A percentile compares a stretch with the other conserved stretches of the same genome.
phyloP scores from a whole-genome alignment of 2,329 filamentous ascomycete genomes.

The Fusarium illudens region DNA sequence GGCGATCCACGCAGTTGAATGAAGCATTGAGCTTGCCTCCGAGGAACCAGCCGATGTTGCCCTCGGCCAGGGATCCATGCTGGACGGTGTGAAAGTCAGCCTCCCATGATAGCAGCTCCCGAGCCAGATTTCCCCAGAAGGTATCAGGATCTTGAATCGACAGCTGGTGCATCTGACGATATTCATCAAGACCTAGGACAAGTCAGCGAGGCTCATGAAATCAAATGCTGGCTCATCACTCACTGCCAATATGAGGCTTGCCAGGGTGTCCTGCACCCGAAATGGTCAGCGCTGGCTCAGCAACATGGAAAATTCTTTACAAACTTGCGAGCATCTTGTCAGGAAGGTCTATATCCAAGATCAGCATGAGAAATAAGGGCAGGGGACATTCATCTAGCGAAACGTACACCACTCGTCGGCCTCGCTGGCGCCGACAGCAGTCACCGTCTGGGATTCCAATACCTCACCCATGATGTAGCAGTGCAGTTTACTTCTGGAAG shows the following conservation, averaged over 20 bases:
- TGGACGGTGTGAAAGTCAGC: conserved; percentile 87
- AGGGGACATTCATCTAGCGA: neutral
- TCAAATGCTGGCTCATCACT: neutral
- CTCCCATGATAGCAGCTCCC: conserved; percentile 87
- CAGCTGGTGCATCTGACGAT: conserved; percentile 71
- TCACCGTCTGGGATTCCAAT: neutral
- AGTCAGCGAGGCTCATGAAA: neutral
- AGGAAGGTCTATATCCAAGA: conserved; percentile 20
- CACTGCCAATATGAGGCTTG: conserved; percentile 32
- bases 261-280: conserved; percentile 26
- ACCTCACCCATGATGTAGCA: conserved; percentile 21
- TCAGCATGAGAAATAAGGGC: neutral
- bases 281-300: conserved; percentile 6
- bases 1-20: conserved; percentile 94
- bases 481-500: neutral
- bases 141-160: conserved; percentile 85
- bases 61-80: conserved; percentile 74
- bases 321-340: conserved; percentile 34
- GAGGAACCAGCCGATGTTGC: conserved; percentile 90
- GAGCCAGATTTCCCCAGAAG: conserved; percentile 86
- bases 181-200: conserved; percentile 64
- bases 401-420: conserved; percentile 32
- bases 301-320: conserved; percentile 1
- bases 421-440: conserved; percentile 5
- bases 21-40: conserved; percentile 91